Evolutionary conservation across 805 yeast species (phyloP), one percentile per base, ranked within the genome.

Genomic region (Candida krabiensis): DNA sequence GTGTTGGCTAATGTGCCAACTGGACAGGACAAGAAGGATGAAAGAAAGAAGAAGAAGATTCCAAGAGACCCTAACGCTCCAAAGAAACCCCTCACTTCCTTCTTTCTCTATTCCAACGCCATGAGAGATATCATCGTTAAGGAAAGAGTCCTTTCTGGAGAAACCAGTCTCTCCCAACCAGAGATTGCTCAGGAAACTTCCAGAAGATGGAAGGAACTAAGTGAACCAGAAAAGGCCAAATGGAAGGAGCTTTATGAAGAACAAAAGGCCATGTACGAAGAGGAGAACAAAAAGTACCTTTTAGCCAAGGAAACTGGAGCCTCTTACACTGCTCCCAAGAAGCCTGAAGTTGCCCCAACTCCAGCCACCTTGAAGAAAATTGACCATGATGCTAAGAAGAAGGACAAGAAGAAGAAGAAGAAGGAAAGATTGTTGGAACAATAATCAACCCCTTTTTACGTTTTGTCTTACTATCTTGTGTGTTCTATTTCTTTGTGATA

Each of bases 1-100:
- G 37, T 46, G 37, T 31, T 46, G 25, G 43, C 47, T 9, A 35
- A 33, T 27, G 38, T 46, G 26, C 43, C 45, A 9, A 61, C 67
- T 17, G 61, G 65, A 32, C 61, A 55, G 19, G 70, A 71, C 40
- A 61, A 45, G 70, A 67, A 64, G 47, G 58, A 49, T 41, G 55
- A 30, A 71, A 70, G 60, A 40, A 82, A 77, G 64, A 78, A 75
- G 53, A 69, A 66, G 53, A 72, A 70, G 53, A 67, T 60, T 26
- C 71, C 65, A 37, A 70, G 65, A 52, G 98, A 91, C 64, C 97
- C 97, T 36, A 83, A 86, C 55, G 96, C 96, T 30, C 99, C 99
- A 43, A 88, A 86, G 72, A 89, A 89, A 56, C 98, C 99, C 12
- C 70, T 87, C 56, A 89, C 96, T 16, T 84, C 86, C 30, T 90